Base-by-base conservation (phyloP, 768 basidiomycete genomes). In the Tulasnella sp. region DNA sequence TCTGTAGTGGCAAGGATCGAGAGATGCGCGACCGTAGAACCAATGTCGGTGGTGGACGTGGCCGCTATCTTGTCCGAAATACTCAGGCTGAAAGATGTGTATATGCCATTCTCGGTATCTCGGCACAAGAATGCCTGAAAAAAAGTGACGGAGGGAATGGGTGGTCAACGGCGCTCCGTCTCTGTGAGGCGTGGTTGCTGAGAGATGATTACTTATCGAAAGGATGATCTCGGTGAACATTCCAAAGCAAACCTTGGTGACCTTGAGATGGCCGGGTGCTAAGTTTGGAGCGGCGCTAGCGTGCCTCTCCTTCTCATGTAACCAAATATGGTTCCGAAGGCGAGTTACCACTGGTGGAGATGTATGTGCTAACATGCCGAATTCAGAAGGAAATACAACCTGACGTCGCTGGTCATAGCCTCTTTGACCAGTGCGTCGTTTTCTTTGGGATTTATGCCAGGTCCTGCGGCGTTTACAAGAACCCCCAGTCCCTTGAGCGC, bases 401-500 rank as follows among this genome's bases (percentile, higher is more conserved):
- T 56, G 19, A 48, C 54, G 5, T 42, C 54, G 2, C 38, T 43
- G 60, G 62, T 27, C 61, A 15, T 10, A 45, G 61, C 46, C 63
- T 61, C 48, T 68, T 66, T 5, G 65, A 65, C 43, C 22, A 43
- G n/a, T 10, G 17, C 61, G 45, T 65, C 49, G 21, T 44, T 49
- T 19, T 31, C 43, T 7, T 34, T 59, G 21, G 17, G 60, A 29
- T 0, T 30, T 25, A 41, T 38, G 34, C 12, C 29, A 8, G 31
- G 24, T 10, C 45, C 43, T 46, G 64, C 30, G 4, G 61, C 60
- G 53, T 63, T 65, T 11, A 68, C 62, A 44, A 67, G 50, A 42
- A 66, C 64, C 49, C 67, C 66, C 3, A 62, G 62, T 4, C 63
- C 66, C 38, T 64, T 59, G 27, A 67, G 57, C 22, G 59, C 56